These are phyloP conservation scores for Galerina marginata DNA, from an alignment of 768 basidiomycete species.

Conservation along the genomic window DNA sequence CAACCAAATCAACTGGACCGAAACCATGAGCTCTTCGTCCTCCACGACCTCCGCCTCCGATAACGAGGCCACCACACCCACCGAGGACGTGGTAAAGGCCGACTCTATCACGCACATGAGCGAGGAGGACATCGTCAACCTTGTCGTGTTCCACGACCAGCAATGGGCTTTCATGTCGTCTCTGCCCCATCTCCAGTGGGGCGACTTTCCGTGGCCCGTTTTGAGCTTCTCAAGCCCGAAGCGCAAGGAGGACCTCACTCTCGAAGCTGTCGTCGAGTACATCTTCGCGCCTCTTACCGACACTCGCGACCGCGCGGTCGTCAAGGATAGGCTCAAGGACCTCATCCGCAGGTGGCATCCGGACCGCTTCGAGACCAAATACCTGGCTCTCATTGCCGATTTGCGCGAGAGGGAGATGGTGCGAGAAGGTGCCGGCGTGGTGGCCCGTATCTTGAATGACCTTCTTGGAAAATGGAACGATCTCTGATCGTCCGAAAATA, in stretches of 20 bases:
- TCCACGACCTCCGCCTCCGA: conserved; percentile 20
- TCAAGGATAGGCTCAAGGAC: conserved; percentile 26
- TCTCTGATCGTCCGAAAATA: conserved; percentile 4
- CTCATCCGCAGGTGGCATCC: conserved; percentile 29
- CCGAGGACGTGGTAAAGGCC: conserved; percentile 4
- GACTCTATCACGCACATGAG: conserved; percentile 14
- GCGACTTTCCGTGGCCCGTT: conserved; percentile 32
- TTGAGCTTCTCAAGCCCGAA: conserved; percentile 25
- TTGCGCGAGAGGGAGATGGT: conserved; percentile 27
- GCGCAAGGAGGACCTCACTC: conserved; percentile 23
- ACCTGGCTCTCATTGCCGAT: conserved; percentile 21
- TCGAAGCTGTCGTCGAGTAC: conserved; percentile 25
- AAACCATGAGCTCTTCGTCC: conserved; percentile 18
- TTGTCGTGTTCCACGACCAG: conserved; percentile 32
- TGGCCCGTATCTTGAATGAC: conserved; percentile 28
- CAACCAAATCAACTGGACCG: conserved; percentile 7
- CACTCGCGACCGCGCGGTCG: conserved; percentile 18
- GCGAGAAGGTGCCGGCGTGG: conserved; percentile 24
- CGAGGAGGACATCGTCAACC: conserved; percentile 24
- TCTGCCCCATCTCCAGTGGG: conserved; percentile 25
- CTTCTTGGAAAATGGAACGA: conserved; percentile 28
- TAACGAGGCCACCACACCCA: not conserved
- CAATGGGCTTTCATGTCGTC: conserved; percentile 28
- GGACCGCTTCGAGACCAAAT: conserved; percentile 28
- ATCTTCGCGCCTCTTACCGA: conserved; percentile 23